Evolutionary conservation across 2,329 filamentous ascomycete genomes (phyloP).

Genomic region (Xylaria arbuscula): DNA sequence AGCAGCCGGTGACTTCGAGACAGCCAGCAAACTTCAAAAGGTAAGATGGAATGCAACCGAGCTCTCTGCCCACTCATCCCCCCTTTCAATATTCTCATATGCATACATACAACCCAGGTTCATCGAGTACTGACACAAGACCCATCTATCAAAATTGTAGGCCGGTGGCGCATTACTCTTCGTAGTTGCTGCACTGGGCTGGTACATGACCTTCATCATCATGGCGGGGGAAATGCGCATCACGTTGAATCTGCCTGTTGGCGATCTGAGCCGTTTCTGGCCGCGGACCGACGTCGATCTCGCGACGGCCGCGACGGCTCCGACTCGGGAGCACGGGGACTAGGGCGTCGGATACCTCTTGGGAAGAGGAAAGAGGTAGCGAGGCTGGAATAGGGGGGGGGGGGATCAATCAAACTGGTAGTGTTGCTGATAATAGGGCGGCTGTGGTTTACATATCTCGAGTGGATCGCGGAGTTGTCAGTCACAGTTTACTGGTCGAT

Average conservation of each 20-base stretch:
- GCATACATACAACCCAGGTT: neutral
- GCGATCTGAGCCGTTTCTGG: slow-evolving; percentile 64
- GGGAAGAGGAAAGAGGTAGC: neutral
- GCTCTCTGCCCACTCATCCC: neutral
- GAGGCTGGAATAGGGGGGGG: neutral
- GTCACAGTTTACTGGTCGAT: neutral
- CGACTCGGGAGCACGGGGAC: slow-evolving; percentile 28
- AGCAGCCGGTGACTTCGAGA: slow-evolving; percentile 33
- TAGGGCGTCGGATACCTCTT: neutral
- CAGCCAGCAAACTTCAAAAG: slow-evolving; percentile 54
- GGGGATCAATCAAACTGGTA: too few species aligned
- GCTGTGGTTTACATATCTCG: neutral
- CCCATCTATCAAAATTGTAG: slow-evolving; percentile 38
- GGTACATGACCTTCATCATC: slow-evolving; percentile 65
- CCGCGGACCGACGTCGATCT: slow-evolving; percentile 52
- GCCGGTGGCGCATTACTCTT: slow-evolving; percentile 57
- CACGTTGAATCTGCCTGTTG: slow-evolving; percentile 60
- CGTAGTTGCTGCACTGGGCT: slow-evolving; percentile 59
- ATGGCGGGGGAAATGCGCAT: slow-evolving; percentile 65
- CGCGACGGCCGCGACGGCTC: slow-evolving; percentile 21
- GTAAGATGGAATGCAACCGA: slow-evolving; percentile 45
- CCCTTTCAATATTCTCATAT: neutral
- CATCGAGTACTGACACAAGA: neutral
- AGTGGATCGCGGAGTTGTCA: neutral
- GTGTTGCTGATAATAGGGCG: neutral